Percentiles rank a stretch among this genome's conserved stretches.
Evolutionary conservation across 176 grass and related monocot genomes (phyloP).

Genomic region (Musa itinerans): DNA sequence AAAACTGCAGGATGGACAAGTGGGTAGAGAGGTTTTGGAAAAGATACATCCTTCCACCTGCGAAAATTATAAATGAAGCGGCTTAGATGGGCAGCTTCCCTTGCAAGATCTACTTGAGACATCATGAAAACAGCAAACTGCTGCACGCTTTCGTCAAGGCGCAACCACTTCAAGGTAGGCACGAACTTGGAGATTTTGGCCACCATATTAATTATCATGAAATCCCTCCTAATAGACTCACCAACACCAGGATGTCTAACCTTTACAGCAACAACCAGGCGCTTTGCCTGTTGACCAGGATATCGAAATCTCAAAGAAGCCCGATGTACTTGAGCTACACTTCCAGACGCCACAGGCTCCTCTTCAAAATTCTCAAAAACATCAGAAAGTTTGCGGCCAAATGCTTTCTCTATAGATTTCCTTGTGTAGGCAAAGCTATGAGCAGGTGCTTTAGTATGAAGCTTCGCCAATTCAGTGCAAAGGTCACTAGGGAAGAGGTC

Average conservation of each 20-base stretch:
- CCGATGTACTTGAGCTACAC: slow-evolving; percentile 25
- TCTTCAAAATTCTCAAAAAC: slow-evolving; percentile 97
- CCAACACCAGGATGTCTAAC: slow-evolving; percentile 18
- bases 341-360: slow-evolving; percentile 91
- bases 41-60: slow-evolving; percentile 94
- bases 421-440: slow-evolving; percentile 87
- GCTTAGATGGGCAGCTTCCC: slow-evolving; percentile 93
- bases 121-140: slow-evolving; percentile 99
- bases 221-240: slow-evolving; percentile 50
- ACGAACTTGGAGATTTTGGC: slow-evolving; percentile 83
- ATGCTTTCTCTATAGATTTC: slow-evolving; percentile 87
- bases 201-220: slow-evolving; percentile 70
- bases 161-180: slow-evolving; percentile 76
- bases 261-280: background rate
- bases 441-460: slow-evolving; percentile 77
- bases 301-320: slow-evolving; percentile 30
- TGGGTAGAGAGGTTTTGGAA: slow-evolving; percentile 86
- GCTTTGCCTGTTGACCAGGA: slow-evolving; percentile 17
- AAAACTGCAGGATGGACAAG: slow-evolving; percentile 97
- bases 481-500: slow-evolving; percentile 81
- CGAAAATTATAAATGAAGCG: slow-evolving; percentile 98
- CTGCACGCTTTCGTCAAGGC: slow-evolving; percentile 91
- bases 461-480: slow-evolving; percentile 67
- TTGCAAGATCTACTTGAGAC: slow-evolving; percentile 97
- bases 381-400: slow-evolving; percentile 72